Evolutionary conservation across 176 grass and related monocot genomes (phyloP).

Genomic region (Triticum urartu): DNA sequence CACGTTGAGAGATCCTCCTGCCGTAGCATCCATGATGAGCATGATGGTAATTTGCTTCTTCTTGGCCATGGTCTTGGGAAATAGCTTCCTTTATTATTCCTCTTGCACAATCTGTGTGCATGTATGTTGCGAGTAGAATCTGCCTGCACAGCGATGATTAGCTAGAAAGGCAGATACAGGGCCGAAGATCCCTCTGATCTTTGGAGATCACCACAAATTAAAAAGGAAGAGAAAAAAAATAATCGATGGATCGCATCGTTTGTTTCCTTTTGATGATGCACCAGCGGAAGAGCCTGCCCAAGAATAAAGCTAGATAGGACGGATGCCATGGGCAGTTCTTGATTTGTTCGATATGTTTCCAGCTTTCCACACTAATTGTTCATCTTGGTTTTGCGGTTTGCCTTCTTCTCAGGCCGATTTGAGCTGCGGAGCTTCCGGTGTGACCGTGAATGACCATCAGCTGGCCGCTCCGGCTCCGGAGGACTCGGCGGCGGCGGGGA

Average conservation of each 20-base stretch:
- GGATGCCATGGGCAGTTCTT: not conserved
- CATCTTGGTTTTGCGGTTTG: not conserved
- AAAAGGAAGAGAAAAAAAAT: not conserved
- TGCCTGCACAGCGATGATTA: slow-evolving; percentile 34
- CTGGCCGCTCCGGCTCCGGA: not conserved
- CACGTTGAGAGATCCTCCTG: not conserved
- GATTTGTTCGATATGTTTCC: slow-evolving; percentile 14
- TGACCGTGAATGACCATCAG: slow-evolving; percentile 15
- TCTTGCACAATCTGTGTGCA: slow-evolving; percentile 12
- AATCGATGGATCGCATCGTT: not conserved
- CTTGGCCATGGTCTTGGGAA: slow-evolving; percentile 28
- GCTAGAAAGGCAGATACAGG: slow-evolving; percentile 22
- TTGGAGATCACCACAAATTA: not conserved
- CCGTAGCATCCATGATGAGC: slow-evolving; percentile 43
- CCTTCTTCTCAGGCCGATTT: slow-evolving; percentile 34
- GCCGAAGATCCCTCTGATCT: slow-evolving; percentile 14
- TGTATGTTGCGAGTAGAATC: not conserved
- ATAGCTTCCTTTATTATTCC: slow-evolving; percentile 1
- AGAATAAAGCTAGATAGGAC: not conserved
- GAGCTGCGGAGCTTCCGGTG: slow-evolving; percentile 24
- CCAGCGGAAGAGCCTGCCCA: too few species aligned
- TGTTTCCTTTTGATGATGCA: slow-evolving; percentile 4
- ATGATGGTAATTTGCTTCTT: slow-evolving; percentile 56
- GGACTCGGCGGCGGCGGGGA: slow-evolving; percentile 2
- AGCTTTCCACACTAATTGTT: not conserved